Conservation (phyloP, 1,284 basidiomycete genomes). For the Ustilago tritici region DNA sequence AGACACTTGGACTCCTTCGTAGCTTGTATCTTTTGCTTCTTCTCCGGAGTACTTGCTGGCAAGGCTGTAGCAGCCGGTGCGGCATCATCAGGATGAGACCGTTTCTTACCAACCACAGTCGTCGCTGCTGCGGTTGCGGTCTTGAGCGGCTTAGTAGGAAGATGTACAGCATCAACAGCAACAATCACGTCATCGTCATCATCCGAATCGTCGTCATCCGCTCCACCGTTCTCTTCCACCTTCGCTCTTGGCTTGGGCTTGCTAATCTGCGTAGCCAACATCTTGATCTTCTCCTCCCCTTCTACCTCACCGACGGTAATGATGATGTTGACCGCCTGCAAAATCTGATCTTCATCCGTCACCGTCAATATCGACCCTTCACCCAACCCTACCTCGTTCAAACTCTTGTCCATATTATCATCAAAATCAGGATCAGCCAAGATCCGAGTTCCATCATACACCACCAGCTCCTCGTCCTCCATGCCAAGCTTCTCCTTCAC, state of each 20-base stretch:
- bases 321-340: slow-evolving; percentile 54
- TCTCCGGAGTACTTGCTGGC: slow-evolving; percentile 1
- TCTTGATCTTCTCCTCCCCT: slow-evolving; percentile 12
- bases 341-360: slow-evolving; percentile 79
- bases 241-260: slow-evolving; percentile 14
- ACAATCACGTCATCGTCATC: slow-evolving; percentile 2
- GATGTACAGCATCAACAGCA: not conserved
- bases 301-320: slow-evolving; percentile 23
- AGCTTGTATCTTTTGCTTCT: slow-evolving; percentile 22
- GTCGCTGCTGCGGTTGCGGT: not conserved
- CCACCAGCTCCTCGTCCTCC: slow-evolving; percentile 66
- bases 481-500: slow-evolving; percentile 72
- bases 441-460: slow-evolving; percentile 83
- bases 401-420: slow-evolving; percentile 80
- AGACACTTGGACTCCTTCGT: not conserved
- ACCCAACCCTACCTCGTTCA: slow-evolving; percentile 77
- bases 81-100: slow-evolving; percentile 20
- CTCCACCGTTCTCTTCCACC: not conserved
- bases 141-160: slow-evolving; percentile 1
- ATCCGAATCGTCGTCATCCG: slow-evolving; percentile 7
- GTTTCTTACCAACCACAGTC: slow-evolving; percentile 26
- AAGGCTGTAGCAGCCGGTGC: not conserved
- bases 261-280: slow-evolving; percentile 7
- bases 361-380: slow-evolving; percentile 86
- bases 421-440: slow-evolving; percentile 89